Conservation (phyloP, 2,329 filamentous ascomycete species). For the Camillea tinctor region DNA sequence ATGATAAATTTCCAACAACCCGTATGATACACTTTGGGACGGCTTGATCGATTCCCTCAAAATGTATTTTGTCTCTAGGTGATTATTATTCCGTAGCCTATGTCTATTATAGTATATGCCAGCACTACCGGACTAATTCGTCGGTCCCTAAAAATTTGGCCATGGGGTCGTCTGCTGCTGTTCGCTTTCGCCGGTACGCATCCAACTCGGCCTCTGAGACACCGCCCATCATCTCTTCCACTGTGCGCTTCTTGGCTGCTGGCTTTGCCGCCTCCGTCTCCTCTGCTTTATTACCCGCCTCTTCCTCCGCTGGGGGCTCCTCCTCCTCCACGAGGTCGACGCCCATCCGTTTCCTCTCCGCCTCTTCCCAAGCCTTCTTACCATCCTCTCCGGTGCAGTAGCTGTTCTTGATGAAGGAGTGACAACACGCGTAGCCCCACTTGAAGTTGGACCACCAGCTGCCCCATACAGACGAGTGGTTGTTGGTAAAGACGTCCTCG, state of each 20-base stretch:
- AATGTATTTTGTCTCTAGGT: slow-evolving; percentile 19
- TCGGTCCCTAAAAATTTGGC: slow-evolving; percentile 75
- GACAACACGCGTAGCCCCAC: slow-evolving; percentile 96
- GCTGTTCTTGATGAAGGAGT: slow-evolving; percentile 90
- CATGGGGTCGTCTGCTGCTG: slow-evolving; percentile 82
- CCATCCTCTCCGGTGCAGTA: slow-evolving; percentile 95
- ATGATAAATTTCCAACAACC: slow-evolving; percentile 30
- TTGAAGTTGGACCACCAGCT: slow-evolving; percentile 96
- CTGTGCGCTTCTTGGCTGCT: slow-evolving; percentile 65
- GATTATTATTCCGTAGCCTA: slow-evolving; percentile 3
- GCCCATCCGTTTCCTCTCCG: slow-evolving; percentile 60
- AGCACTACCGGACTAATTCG: slow-evolving; percentile 51
- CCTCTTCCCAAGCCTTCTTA: slow-evolving; percentile 74
- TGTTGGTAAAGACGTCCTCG: slow-evolving; percentile 85
- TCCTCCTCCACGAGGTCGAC: slow-evolving; percentile 39
- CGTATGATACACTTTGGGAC: slow-evolving; percentile 5
- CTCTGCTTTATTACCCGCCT: slow-evolving; percentile 20
- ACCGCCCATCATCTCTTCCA: slow-evolving; percentile 75
- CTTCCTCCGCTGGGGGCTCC: slow-evolving; percentile 24
- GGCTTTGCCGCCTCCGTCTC: slow-evolving; percentile 21
- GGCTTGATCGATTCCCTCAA: slow-evolving; percentile 20
- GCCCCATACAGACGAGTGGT: slow-evolving; percentile 90
- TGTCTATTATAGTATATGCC: slow-evolving; percentile 1
- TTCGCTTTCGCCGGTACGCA: slow-evolving; percentile 74
- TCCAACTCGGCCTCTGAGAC: slow-evolving; percentile 84